Base-by-base conservation (phyloP, 441 rosid species). In the Flueggea neowawraea region DNA sequence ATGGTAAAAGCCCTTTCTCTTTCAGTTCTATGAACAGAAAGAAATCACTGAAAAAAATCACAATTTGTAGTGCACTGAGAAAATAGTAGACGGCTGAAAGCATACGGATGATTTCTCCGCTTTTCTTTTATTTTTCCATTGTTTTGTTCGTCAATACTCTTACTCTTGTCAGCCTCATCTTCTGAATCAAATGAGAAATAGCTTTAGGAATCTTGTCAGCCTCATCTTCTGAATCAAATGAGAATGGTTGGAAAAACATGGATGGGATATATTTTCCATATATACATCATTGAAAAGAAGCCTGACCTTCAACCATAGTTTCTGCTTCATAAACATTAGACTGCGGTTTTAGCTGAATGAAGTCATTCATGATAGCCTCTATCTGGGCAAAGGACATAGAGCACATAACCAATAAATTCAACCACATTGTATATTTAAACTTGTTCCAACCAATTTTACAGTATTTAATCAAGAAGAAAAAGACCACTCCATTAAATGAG, bases 251-350 rank as follows among this genome's bases (percentile, higher is more conserved):
- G 28, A 22, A 22, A 22, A 22, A 22, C 28, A 22, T 2, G 28
- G 28, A 22, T 22, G 28, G 2, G 28, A 22, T 22, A 22, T 22
- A 22, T 22, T 22, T 22, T 22, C 28, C 28, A 22, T 22, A 22
- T 22, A 22, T 22, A 22, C 4, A 53, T 41, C 17, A 33, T 13
- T 9, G 16, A 13, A 58, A 58, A 67, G 61, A 63, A 71, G 33
- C 60, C 75, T 50, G 22, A 91, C 99, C 99, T 89, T 94, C 99
- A 71, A 91, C 84, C 97, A 94, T 89, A 54, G 97, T 94, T 78
- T 94, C 97, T 39, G 96, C 84, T 79, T 89, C 95, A 12, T 75
- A 80, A 70, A 89, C 95, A 73, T 91, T 89, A 17, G 95, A 87
- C 57, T 82, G 87, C 41, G 97, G 90, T 67, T 78, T 87, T 66